Conservation (phyloP, 2,329 filamentous ascomycete genomes). For the Colletotrichum karsti region DNA sequence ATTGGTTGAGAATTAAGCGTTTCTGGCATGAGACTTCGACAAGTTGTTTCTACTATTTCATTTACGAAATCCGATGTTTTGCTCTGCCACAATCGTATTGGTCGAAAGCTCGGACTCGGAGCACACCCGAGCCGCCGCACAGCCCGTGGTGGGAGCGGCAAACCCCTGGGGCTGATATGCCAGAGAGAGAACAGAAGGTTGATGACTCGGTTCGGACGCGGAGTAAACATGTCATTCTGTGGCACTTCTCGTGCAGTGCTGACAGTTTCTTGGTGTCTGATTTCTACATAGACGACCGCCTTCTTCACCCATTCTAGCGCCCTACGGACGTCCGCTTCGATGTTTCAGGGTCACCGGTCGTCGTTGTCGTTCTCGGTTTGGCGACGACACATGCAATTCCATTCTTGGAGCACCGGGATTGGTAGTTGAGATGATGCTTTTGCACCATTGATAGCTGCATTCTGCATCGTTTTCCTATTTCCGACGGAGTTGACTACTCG, state of each 20-base stretch:
- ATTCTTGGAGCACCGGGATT: background rate
- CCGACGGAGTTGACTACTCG: background rate
- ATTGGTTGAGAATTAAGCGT: background rate
- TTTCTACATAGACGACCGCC: background rate
- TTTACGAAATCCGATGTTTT: conserved; percentile 2
- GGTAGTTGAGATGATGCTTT: background rate
- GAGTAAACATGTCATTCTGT: background rate
- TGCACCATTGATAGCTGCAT: background rate
- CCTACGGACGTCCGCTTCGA: background rate
- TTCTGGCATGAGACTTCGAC: background rate
- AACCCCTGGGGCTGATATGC: background rate
- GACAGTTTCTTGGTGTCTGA: background rate
- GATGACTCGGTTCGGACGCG: background rate
- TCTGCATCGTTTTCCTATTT: background rate
- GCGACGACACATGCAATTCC: background rate
- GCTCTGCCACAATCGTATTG: background rate
- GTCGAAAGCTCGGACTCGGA: background rate
- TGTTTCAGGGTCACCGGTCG: background rate
- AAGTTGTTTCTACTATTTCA: background rate
- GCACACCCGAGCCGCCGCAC: background rate
- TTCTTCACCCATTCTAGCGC: background rate
- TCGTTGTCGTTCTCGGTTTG: background rate
- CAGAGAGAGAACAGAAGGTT: background rate
- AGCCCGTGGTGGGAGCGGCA: background rate
- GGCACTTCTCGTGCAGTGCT: background rate